Conservation (phyloP, 2,329 filamentous ascomycete species). For the Gaeumannomyces tritici region DNA sequence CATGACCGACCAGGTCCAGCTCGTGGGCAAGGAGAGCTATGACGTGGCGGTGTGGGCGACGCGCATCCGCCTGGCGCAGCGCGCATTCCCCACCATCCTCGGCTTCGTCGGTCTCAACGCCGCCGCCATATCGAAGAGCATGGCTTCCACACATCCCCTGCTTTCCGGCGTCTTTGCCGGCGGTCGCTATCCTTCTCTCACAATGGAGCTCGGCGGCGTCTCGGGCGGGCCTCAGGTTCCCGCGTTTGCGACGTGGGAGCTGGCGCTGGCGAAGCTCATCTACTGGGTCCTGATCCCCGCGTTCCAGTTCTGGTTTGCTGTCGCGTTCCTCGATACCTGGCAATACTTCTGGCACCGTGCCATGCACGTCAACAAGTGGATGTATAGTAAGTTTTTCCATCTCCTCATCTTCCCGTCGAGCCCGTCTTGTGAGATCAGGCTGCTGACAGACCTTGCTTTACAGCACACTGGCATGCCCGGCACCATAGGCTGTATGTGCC, state of each 20-base stretch:
- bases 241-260: conserved; percentile 77
- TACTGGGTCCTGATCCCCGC: conserved; percentile 72
- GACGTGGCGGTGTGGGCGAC: conserved; percentile 87
- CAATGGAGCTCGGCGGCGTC: conserved; percentile 43
- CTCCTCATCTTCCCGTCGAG: no score
- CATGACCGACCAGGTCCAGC: conserved; percentile 63
- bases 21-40: conserved; percentile 69
- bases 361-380: conserved; percentile 97
- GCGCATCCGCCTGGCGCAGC: conserved; percentile 68
- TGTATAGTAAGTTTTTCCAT: conserved; percentile 64
- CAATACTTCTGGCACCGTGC: conserved; percentile 94
- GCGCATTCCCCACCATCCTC: conserved; percentile 64
- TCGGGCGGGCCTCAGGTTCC: conserved; percentile 44
- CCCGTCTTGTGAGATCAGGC: no score
- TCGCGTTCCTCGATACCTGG: conserved; percentile 84
- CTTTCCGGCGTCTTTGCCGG: conserved; percentile 70
- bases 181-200: conserved; percentile 68
- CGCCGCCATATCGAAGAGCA: conserved; percentile 61
- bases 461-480: conserved; percentile 82
- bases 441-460: not conserved
- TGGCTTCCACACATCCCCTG: conserved; percentile 57
- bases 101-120: conserved; percentile 69
- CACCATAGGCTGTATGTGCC: conserved; percentile 97
- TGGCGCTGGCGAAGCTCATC: conserved; percentile 61
- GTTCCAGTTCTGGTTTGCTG: conserved; percentile 66